A percentile compares a stretch with the other conserved stretches of the same genome.
Conservation (phyloP, 495 filamentous ascomycete species). For the Aspergillus leporis region DNA sequence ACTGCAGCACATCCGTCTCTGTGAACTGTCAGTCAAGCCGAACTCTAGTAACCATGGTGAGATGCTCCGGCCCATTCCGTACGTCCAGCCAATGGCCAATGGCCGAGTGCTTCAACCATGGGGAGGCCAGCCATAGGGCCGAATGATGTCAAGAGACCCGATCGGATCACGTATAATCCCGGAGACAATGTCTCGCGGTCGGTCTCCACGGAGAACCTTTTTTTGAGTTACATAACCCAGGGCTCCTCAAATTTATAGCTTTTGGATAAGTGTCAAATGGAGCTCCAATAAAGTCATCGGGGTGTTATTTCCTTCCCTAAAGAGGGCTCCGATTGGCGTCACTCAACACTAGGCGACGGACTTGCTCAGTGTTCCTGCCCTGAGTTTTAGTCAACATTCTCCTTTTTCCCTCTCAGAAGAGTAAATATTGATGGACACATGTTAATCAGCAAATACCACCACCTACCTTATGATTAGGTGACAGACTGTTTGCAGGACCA, state of each 20-base stretch:
- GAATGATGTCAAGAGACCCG: neutral
- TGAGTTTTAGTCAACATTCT: neutral
- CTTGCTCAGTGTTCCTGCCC: neutral
- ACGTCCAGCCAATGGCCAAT: neutral
- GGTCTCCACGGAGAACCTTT: neutral
- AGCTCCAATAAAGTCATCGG: constrained; percentile 29
- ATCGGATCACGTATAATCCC: neutral
- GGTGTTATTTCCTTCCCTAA: constrained; percentile 28
- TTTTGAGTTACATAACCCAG: constrained; percentile 3
- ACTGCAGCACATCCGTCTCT: neutral
- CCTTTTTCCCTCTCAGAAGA: neutral
- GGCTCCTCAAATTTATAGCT: constrained; percentile 8
- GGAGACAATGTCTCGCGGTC: neutral
- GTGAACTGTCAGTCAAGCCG: neutral
- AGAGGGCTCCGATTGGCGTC: constrained; percentile 27
- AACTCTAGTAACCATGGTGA: neutral
- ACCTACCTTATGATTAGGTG: neutral
- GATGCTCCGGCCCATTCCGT: neutral
- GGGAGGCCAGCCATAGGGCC: neutral
- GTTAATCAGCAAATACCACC: neutral
- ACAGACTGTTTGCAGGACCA: neutral
- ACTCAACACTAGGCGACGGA: constrained; percentile 7
- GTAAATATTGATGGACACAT: neutral
- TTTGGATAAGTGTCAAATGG: constrained; percentile 18
- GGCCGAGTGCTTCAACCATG: neutral